These are phyloP conservation scores for Pyrenophora tritici-repentis DNA, from an alignment of 2,329 filamentous ascomycete genomes.

Conservation along the genomic window DNA sequence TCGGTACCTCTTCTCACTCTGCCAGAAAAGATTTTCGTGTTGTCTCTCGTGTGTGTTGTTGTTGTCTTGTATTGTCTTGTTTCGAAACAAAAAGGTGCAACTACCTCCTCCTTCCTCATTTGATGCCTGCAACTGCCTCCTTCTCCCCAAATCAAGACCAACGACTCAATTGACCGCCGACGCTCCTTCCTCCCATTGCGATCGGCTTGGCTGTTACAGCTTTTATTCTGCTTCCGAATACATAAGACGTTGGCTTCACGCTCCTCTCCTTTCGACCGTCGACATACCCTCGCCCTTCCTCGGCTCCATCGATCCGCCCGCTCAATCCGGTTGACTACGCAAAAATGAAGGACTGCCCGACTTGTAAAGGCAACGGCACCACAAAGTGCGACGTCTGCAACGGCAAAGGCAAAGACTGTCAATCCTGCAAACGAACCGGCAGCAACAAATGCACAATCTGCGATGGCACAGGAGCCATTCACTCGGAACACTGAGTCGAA, in stretches of 20 bases:
- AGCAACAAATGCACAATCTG: conserved; percentile 38
- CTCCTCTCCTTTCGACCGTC: too few species aligned
- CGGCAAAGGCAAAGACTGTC: conserved; percentile 35
- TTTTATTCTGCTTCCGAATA: too few species aligned
- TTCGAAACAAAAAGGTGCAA: conserved; percentile 2
- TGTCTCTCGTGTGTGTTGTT: too few species aligned
- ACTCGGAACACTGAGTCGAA: conserved; percentile 30
- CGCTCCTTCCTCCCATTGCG: conserved; percentile 9
- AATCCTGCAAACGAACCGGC: conserved; percentile 35
- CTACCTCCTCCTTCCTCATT: conserved; percentile 2
- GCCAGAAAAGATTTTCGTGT: background rate
- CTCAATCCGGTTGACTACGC: conserved; percentile 8
- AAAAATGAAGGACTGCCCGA: conserved; percentile 40
- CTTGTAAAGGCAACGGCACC: conserved; percentile 39
- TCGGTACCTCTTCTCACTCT: background rate
- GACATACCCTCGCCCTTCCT: background rate
- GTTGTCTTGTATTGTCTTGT: background rate
- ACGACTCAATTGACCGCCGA: background rate
- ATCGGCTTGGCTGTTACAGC: background rate
- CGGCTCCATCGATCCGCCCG: conserved; percentile 14
- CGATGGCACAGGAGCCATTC: conserved; percentile 41
- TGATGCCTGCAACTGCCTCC: conserved; percentile 1
- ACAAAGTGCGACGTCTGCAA: conserved; percentile 37
- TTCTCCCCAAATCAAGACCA: background rate
- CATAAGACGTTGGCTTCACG: too few species aligned